Evolutionary conservation across 1,139 yeast genomes (phyloP).

Genomic region (Wickerhamiella infanticola): DNA sequence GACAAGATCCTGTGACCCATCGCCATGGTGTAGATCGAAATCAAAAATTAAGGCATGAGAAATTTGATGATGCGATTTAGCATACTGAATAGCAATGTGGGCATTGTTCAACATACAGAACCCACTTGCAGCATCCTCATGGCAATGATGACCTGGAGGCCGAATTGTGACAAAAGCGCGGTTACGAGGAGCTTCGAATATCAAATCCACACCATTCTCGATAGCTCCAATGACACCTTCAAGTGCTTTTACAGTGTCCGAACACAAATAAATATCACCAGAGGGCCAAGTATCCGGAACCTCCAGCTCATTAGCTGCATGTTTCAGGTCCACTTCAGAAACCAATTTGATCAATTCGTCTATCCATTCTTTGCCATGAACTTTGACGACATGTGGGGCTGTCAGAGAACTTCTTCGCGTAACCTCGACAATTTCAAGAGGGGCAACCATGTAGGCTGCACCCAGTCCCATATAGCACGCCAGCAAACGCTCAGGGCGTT

Average conservation of each 20-base stretch:
- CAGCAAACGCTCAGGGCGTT: slow-evolving; percentile 64
- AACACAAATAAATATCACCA: slow-evolving; percentile 65
- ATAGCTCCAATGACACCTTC: slow-evolving; percentile 72
- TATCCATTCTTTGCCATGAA: slow-evolving; percentile 74
- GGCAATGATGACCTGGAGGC: slow-evolving; percentile 90
- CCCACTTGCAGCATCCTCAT: slow-evolving; percentile 73
- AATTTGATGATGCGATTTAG: slow-evolving; percentile 44
- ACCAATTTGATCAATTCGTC: slow-evolving; percentile 43
- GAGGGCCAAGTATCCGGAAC: slow-evolving; percentile 75
- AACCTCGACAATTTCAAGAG: slow-evolving; percentile 41
- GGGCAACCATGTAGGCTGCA: slow-evolving; percentile 58
- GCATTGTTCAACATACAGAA: slow-evolving; percentile 73
- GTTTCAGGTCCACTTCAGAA: slow-evolving; percentile 39
- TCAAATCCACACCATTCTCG: slow-evolving; percentile 53
- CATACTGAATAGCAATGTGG: slow-evolving; percentile 71
- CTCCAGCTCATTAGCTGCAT: slow-evolving; percentile 44
- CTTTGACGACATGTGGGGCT: slow-evolving; percentile 43
- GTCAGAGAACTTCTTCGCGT: slow-evolving; percentile 33
- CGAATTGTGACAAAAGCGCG: slow-evolving; percentile 57
- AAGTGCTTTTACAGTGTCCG: slow-evolving; percentile 53
- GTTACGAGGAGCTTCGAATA: slow-evolving; percentile 28
- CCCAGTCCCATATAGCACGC: slow-evolving; percentile 69
- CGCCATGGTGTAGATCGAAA: slow-evolving; percentile 85
- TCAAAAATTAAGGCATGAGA: slow-evolving; percentile 76
- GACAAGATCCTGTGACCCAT: slow-evolving; percentile 77